These are phyloP conservation scores for Populus pruinosa DNA, from an alignment of 345 rosid genomes.

Conservation along the genomic window DNA sequence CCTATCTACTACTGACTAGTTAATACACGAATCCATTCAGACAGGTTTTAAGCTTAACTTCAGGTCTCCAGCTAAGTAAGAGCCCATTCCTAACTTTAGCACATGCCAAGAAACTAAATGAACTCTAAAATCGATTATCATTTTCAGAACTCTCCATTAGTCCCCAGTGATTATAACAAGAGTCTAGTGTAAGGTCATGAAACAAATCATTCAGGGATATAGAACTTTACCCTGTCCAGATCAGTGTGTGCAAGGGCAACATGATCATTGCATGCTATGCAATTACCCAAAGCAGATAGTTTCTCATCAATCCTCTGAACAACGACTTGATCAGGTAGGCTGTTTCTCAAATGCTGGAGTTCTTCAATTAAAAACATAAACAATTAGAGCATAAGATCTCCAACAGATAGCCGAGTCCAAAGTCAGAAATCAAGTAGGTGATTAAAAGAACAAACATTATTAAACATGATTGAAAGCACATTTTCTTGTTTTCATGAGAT, in stretches of 20 bases:
- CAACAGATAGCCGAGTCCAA: neutral
- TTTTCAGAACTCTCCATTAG: neutral
- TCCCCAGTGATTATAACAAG: neutral
- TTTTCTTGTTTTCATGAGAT: neutral
- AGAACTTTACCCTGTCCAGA: conserved; percentile 58
- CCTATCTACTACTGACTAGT: neutral
- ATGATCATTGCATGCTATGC: conserved; percentile 94
- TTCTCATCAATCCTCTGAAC: conserved; percentile 92
- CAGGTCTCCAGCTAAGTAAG: neutral
- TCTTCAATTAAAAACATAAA: conserved; percentile 38
- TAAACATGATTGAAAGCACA: neutral
- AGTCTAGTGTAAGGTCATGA: neutral
- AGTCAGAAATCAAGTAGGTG: neutral
- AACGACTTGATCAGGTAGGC: conserved; percentile 85
- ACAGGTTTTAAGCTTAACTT: neutral
- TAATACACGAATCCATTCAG: neutral
- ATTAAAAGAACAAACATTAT: neutral
- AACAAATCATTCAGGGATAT: neutral
- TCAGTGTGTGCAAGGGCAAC: conserved; percentile 95
- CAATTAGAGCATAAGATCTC: neutral
- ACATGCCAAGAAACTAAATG: neutral
- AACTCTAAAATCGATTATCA: neutral
- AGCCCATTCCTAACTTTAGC: neutral
- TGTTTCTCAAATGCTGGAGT: conserved; percentile 91
- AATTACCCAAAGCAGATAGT: conserved; percentile 89